Percentiles rank a stretch among this genome's conserved stretches.
phyloP scores from a whole-genome alignment of 1,284 basidiomycete genomes.

The Schizophyllum amplum region DNA sequence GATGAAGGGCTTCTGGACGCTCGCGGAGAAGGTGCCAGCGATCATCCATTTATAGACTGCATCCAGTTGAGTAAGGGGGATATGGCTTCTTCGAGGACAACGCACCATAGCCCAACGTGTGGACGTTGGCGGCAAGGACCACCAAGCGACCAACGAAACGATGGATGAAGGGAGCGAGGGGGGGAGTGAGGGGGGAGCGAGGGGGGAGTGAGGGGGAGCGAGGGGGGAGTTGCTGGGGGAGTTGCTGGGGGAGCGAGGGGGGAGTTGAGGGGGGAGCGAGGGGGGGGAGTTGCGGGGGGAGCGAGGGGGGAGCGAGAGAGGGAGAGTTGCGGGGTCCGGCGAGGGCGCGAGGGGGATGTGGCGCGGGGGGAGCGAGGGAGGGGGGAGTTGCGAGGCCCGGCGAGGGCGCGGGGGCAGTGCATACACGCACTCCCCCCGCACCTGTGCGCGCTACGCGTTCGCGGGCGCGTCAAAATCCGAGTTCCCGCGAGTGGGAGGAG shows the following conservation, averaged over 20 bases:
- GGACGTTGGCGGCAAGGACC: conserved; percentile 60
- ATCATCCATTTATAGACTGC: conserved; percentile 56
- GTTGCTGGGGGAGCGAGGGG: too few relatives aligned
- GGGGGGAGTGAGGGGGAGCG: too few relatives aligned
- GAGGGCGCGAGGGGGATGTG: conserved; percentile 34
- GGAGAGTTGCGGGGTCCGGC: conserved; percentile 31
- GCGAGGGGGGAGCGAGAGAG: conserved; percentile 27
- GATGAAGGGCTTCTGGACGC: conserved; percentile 24
- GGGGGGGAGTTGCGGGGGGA: too few relatives aligned
- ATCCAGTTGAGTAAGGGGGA: conserved; percentile 6
- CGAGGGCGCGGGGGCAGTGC: conserved; percentile 25
- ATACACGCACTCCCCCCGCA: too few relatives aligned
- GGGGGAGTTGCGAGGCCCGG: conserved; percentile 10
- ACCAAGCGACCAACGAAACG: conserved; percentile 61
- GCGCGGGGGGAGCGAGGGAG: conserved; percentile 4
- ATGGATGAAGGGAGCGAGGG: conserved; percentile 65
- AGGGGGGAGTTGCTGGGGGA: too few relatives aligned
- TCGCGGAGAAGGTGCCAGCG: conserved; percentile 28
- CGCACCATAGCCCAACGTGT: conserved; percentile 41
- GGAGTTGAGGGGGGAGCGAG: too few relatives aligned
- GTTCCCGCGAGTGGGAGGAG: too few relatives aligned
- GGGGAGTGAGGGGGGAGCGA: too few relatives aligned
- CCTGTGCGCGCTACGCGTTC: too few relatives aligned
- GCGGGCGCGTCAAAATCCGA: too few relatives aligned
- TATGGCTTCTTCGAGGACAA: background rate